Evolutionary conservation across 2,329 filamentous ascomycete genomes (phyloP).

Genomic region (Hymenoscyphus linearis): DNA sequence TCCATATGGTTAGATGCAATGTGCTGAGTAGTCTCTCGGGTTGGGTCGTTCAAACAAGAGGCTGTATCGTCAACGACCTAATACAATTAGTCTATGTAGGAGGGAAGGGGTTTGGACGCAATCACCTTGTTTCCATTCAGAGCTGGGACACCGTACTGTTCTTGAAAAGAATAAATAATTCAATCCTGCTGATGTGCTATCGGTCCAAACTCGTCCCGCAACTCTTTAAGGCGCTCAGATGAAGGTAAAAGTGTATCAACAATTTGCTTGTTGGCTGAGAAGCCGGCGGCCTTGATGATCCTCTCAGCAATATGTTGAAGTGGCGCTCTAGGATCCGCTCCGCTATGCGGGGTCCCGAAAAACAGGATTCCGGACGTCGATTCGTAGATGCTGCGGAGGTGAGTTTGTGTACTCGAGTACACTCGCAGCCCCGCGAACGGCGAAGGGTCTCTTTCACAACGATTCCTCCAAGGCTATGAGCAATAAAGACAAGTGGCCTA

Average conservation of each 20-base stretch:
- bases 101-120: background rate
- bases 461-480: constrained; percentile 67
- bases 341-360: constrained; percentile 68
- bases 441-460: constrained; percentile 52
- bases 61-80: constrained; percentile 14
- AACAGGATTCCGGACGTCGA: constrained; percentile 72
- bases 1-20: constrained; percentile 13
- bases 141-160: background rate
- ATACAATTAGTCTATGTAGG: background rate
- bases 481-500: constrained; percentile 52
- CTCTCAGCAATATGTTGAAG: constrained; percentile 10
- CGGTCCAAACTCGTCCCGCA: constrained; percentile 10
- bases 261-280: constrained; percentile 7
- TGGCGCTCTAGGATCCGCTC: constrained; percentile 46
- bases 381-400: constrained; percentile 46
- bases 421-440: constrained; percentile 1
- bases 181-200: constrained; percentile 11
- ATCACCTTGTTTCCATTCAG: constrained; percentile 8
- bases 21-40: constrained; percentile 8
- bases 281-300: constrained; percentile 5
- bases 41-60: constrained; percentile 10
- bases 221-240: constrained; percentile 8
- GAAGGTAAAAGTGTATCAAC: constrained; percentile 8
- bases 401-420: background rate
- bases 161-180: constrained; percentile 14